These are phyloP conservation scores for Aurantiochytrium sp. DNA, from an alignment of 108 stramenopile genomes.

Conservation along the genomic window DNA sequence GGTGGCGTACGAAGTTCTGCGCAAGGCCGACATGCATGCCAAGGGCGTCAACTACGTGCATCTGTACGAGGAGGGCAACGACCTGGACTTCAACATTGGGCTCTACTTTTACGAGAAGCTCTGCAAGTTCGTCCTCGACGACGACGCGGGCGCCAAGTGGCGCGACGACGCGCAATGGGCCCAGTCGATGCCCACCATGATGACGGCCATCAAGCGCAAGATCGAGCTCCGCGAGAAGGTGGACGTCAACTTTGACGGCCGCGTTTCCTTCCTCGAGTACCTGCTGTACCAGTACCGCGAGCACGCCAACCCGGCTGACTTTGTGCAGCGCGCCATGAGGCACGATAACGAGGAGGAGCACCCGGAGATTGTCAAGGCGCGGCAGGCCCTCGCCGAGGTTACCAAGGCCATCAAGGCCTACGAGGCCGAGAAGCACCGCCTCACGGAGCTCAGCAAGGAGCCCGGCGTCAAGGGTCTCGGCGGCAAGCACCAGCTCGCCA, in stretches of 20 bases:
- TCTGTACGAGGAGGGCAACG: slow-evolving; percentile 34
- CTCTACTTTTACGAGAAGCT: slow-evolving; percentile 38
- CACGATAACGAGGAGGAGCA: not conserved
- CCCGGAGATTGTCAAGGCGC: slow-evolving; percentile 22
- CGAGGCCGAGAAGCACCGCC: slow-evolving; percentile 31
- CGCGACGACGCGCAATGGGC: slow-evolving; percentile 11
- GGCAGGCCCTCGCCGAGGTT: slow-evolving; percentile 5
- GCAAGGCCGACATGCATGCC: slow-evolving; percentile 23
- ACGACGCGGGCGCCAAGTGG: slow-evolving; percentile 29
- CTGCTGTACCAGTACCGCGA: slow-evolving; percentile 27
- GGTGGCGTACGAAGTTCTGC: not conserved
- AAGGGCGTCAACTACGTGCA: slow-evolving; percentile 30
- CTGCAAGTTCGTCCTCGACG: slow-evolving; percentile 34
- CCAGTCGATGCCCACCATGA: slow-evolving; percentile 1
- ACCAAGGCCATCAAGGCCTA: slow-evolving; percentile 30
- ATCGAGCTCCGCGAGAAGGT: slow-evolving; percentile 30
- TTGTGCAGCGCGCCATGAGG: slow-evolving; percentile 22
- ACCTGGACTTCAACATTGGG: slow-evolving; percentile 33
- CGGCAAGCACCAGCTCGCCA: slow-evolving; percentile 28
- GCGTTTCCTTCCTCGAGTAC: slow-evolving; percentile 29
- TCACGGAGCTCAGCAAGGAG: not conserved
- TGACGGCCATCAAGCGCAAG: slow-evolving; percentile 33
- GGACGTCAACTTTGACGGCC: slow-evolving; percentile 34
- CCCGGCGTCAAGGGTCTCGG: slow-evolving; percentile 31
- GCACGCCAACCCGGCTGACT: not conserved